These are phyloP conservation scores for Eremothecium gossypii DNA, from an alignment of 1,139 yeast genomes.

Conservation along the genomic window DNA sequence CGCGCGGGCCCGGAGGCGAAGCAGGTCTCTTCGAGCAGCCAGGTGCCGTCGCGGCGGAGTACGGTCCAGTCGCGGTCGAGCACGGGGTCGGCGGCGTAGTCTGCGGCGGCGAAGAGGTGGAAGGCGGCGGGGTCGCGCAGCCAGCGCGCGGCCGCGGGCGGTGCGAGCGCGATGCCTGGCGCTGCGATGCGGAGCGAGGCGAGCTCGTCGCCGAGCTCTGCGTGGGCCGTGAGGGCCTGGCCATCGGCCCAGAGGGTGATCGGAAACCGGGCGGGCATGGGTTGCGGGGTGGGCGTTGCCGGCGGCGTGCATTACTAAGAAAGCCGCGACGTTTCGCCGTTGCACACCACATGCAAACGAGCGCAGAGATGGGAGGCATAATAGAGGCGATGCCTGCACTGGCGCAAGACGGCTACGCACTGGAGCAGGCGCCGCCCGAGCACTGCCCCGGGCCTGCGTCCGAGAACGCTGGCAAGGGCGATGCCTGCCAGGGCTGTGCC, in stretches of 20 bases:
- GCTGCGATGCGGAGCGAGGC: slow-evolving; percentile 23
- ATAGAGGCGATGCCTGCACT: too few relatives aligned
- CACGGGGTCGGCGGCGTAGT: background rate
- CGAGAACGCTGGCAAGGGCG: slow-evolving; percentile 85
- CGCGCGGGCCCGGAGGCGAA: too few relatives aligned
- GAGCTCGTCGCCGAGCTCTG: too few relatives aligned
- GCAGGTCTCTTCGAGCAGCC: slow-evolving; percentile 1
- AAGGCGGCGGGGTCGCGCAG: background rate
- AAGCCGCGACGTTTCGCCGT: too few relatives aligned
- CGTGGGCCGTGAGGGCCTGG: too few relatives aligned
- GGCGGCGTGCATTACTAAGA: too few relatives aligned
- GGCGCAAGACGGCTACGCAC: slow-evolving; percentile 15
- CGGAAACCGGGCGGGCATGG: too few relatives aligned
- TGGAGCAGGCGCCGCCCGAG: slow-evolving; percentile 63
- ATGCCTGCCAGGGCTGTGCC: slow-evolving; percentile 92
- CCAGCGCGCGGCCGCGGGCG: slow-evolving; percentile 32
- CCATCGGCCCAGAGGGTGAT: too few relatives aligned
- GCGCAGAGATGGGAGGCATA: too few relatives aligned
- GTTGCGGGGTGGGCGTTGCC: too few relatives aligned
- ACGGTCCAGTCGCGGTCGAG: slow-evolving; percentile 1
- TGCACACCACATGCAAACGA: too few relatives aligned
- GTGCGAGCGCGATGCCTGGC: slow-evolving; percentile 99
- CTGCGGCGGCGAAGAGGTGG: background rate
- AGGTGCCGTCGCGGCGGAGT: background rate
- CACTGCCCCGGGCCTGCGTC: slow-evolving; percentile 99